Evolutionary conservation across 2,329 filamentous ascomycete species (phyloP).

Genomic region (Chaetomiaceae sp.): DNA sequence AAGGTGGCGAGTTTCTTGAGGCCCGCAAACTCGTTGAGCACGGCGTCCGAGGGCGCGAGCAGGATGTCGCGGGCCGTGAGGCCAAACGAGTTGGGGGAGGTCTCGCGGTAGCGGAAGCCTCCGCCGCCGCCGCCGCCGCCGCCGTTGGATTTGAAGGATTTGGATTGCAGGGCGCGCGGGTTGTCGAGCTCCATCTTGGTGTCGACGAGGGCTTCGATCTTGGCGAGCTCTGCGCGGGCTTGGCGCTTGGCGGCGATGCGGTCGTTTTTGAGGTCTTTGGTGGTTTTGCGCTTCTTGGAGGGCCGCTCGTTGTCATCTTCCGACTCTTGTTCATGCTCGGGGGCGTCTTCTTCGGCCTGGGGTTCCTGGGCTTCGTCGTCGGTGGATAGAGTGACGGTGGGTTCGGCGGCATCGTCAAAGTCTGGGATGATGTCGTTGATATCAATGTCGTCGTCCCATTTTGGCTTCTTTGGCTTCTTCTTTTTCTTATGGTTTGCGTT

Average conservation of each 20-base stretch:
- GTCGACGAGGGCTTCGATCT: constrained; percentile 83
- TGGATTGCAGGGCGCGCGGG: constrained; percentile 51
- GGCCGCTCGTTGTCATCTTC: constrained; percentile 38
- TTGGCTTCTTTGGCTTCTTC: constrained; percentile 71
- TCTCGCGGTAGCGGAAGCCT: constrained; percentile 90
- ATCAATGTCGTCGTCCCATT: constrained; percentile 96
- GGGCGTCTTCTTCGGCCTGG: constrained; percentile 25
- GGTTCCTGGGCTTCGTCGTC: constrained; percentile 42
- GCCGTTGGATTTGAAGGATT: constrained; percentile 25
- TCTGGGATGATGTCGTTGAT: constrained; percentile 89
- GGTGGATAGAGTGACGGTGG: constrained; percentile 54
- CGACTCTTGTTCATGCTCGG: constrained; percentile 23
- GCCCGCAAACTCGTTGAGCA: constrained; percentile 85
- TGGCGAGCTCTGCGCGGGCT: constrained; percentile 73
- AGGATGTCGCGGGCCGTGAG: constrained; percentile 88
- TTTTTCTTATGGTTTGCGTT: constrained; percentile 57
- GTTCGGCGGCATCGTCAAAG: constrained; percentile 63
- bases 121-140: constrained; percentile 19
- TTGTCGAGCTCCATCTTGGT: constrained; percentile 71
- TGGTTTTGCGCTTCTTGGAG: constrained; percentile 57
- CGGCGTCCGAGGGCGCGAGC: constrained; percentile 75
- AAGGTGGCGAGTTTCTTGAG: constrained; percentile 93
- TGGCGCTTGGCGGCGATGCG: constrained; percentile 60
- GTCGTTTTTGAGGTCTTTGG: constrained; percentile 56
- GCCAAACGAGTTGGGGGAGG: constrained; percentile 83